Conservation (phyloP, 139 green algal genomes). For the Chlorella ohadii region DNA sequence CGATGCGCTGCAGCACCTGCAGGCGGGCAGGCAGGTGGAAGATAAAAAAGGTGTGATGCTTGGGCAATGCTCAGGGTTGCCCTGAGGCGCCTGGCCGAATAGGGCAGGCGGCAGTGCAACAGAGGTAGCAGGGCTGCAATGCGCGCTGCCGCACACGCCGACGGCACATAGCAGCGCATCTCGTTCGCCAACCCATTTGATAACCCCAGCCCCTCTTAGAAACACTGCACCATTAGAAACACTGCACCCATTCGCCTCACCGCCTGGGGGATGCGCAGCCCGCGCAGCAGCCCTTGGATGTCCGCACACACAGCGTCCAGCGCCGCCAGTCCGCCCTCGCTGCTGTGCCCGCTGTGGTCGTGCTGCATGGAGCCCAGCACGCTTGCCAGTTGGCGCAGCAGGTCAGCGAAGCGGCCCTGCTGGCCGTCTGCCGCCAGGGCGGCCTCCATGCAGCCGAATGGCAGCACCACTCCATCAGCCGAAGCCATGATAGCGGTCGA, state of each 20-base stretch:
- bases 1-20: slow-evolving; percentile 44
- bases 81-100: too few relatives aligned
- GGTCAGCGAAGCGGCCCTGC: slow-evolving; percentile 40
- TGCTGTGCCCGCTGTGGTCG: neutral
- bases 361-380: slow-evolving; percentile 15
- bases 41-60: neutral
- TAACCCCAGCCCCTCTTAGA: too few relatives aligned
- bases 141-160: too few relatives aligned
- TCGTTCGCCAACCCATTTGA: too few relatives aligned
- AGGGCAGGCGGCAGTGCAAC: too few relatives aligned
- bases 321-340: slow-evolving; percentile 8
- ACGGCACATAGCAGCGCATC: too few relatives aligned
- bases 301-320: slow-evolving; percentile 60
- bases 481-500: slow-evolving; percentile 52
- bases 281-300: slow-evolving; percentile 58
- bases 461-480: slow-evolving; percentile 71
- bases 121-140: too few relatives aligned
- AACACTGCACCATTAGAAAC: too few relatives aligned
- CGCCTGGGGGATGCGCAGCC: slow-evolving; percentile 28
- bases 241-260: too few relatives aligned
- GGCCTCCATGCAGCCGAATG: slow-evolving; percentile 93
- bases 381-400: slow-evolving; percentile 53
- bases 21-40: neutral
- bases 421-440: slow-evolving; percentile 54
- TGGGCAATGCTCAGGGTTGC: neutral